Evolutionary conservation across 768 basidiomycete species (phyloP).

Genomic region (Boletus eberwhitei): DNA sequence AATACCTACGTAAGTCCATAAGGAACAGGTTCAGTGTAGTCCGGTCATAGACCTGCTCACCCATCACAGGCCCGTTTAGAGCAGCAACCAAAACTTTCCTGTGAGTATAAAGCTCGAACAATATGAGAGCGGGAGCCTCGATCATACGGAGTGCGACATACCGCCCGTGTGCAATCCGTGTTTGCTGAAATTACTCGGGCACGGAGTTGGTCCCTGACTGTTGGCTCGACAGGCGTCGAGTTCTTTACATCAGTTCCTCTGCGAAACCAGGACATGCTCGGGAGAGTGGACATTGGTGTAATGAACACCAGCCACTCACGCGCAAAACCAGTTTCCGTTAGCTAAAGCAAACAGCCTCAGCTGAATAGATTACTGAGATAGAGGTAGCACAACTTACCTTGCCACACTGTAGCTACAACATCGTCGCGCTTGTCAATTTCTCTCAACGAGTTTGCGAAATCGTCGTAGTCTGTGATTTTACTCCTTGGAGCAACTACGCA

Average conservation of each 20-base stretch:
- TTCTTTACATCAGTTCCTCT: slow-evolving; percentile 60
- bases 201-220: slow-evolving; percentile 47
- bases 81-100: slow-evolving; percentile 68
- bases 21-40: not conserved
- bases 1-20: slow-evolving; percentile 44
- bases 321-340: slow-evolving; percentile 70
- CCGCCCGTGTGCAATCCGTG: slow-evolving; percentile 63
- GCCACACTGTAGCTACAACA: slow-evolving; percentile 65
- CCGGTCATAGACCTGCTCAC: slow-evolving; percentile 30
- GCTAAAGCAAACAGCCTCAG: slow-evolving; percentile 34
- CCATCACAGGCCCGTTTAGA: slow-evolving; percentile 74
- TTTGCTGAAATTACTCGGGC: slow-evolving; percentile 47
- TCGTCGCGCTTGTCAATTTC: slow-evolving; percentile 58
- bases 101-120: slow-evolving; percentile 58
- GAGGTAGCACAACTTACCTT: slow-evolving; percentile 39
- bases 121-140: not conserved
- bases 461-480: slow-evolving; percentile 51
- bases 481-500: not conserved
- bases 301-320: slow-evolving; percentile 42
- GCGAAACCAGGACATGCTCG: not conserved
- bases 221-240: slow-evolving; percentile 11
- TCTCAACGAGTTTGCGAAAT: slow-evolving; percentile 54
- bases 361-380: not conserved
- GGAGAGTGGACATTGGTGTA: not conserved
- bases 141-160: slow-evolving; percentile 28